Evolutionary conservation across 225 moss, liverwort and hornwort species (phyloP).

Genomic region (Polytrichum commune): DNA sequence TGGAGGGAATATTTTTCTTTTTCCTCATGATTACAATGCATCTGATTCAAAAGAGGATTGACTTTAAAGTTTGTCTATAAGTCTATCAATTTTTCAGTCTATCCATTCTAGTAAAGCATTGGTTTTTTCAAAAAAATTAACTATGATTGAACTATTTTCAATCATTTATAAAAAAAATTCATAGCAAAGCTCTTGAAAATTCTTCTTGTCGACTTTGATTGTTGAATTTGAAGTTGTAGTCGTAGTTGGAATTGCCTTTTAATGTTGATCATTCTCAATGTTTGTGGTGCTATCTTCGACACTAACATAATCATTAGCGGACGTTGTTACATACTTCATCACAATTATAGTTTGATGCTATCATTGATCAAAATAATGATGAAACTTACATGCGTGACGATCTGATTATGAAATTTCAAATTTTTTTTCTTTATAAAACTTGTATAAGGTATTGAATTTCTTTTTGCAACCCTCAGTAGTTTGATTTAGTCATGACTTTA

Average conservation of each 20-base stretch:
- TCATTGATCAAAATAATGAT: constrained; percentile 33
- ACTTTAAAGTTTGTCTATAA: not conserved
- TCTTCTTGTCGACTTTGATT: constrained; percentile 16
- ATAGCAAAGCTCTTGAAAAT: constrained; percentile 23
- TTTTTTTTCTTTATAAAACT: constrained; percentile 50
- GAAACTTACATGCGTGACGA: constrained; percentile 42
- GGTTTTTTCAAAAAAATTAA: constrained; percentile 24
- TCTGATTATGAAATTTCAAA: constrained; percentile 43
- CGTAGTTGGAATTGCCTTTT: constrained; percentile 6
- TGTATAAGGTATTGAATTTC: constrained; percentile 46
- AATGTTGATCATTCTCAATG: constrained; percentile 1
- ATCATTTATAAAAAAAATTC: constrained; percentile 28
- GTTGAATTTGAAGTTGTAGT: not conserved
- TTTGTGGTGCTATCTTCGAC: constrained; percentile 4
- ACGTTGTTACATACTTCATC: constrained; percentile 12
- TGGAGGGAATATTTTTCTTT: no score
- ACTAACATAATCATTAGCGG: constrained; percentile 31
- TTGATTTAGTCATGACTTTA: no score
- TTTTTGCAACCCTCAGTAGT: no score
- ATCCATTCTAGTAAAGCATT: constrained; percentile 26
- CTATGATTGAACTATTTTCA: constrained; percentile 17
- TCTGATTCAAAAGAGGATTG: no score
- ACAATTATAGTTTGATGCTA: constrained; percentile 26
- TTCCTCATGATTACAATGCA: no score
- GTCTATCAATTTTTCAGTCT: constrained; percentile 23